A percentile compares a stretch with the other conserved stretches of the same genome.
Conservation (phyloP, 495 filamentous ascomycete genomes). For the Diplogelasinospora grovesii region DNA sequence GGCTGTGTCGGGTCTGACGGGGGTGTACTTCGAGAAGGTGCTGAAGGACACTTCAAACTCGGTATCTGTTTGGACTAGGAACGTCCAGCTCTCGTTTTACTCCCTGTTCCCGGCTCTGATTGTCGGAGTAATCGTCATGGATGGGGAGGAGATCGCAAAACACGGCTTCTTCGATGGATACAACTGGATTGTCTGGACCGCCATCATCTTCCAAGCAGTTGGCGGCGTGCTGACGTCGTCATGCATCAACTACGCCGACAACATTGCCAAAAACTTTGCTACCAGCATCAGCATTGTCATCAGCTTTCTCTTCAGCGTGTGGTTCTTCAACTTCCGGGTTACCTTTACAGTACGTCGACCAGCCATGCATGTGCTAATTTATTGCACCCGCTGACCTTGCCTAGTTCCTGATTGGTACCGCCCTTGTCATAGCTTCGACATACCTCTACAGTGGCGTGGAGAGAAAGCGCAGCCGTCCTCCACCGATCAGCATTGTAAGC, state of each 20-base stretch:
- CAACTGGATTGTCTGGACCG: conserved; percentile 83
- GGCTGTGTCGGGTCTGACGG: conserved; percentile 71
- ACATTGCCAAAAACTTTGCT: conserved; percentile 85
- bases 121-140: conserved; percentile 77
- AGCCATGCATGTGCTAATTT: conserved; percentile 5
- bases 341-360: conserved; percentile 55
- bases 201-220: conserved; percentile 71
- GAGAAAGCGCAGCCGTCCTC: conserved; percentile 51
- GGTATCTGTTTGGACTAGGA: conserved; percentile 82
- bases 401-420: conserved; percentile 76
- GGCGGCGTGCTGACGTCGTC: conserved; percentile 79
- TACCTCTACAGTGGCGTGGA: conserved; percentile 70
- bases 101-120: conserved; percentile 82
- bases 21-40: conserved; percentile 93
- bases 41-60: conserved; percentile 69
- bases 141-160: conserved; percentile 74
- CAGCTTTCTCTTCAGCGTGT: conserved; percentile 75
- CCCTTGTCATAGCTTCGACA: conserved; percentile 69
- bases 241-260: conserved; percentile 80
- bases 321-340: conserved; percentile 73
- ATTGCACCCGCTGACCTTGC: too few relatives aligned
- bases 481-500: conserved; percentile 66
- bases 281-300: conserved; percentile 84
- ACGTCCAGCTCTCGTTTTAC: conserved; percentile 89
- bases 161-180: conserved; percentile 92